Evolutionary conservation across 2,329 filamentous ascomycete genomes (phyloP).

Genomic region (Fusarium odoratissimum): DNA sequence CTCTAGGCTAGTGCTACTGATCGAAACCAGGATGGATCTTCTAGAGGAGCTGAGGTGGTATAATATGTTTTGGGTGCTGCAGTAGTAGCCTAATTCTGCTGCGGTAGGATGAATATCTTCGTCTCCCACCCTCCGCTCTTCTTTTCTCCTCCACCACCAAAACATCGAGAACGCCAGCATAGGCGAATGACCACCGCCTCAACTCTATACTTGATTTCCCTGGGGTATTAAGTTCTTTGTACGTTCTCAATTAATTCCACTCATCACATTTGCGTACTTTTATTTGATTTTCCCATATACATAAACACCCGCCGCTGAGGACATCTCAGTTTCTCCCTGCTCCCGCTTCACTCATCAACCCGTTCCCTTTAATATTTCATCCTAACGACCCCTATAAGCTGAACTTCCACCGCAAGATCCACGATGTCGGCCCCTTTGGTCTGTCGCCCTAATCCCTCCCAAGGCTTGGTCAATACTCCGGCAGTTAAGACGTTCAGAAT

Average conservation of each 20-base stretch:
- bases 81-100: background rate
- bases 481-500: background rate
- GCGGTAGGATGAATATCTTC: background rate
- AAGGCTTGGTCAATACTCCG: background rate
- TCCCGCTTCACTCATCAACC: background rate
- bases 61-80: background rate
- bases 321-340: background rate
- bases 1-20: background rate
- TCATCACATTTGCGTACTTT: background rate
- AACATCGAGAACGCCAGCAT: background rate
- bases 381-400: background rate
- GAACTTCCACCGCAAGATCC: too few relatives aligned
- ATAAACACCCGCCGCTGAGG: background rate
- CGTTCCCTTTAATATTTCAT: background rate
- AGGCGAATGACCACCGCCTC: background rate
- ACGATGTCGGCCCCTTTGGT: background rate
- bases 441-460: background rate
- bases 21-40: background rate
- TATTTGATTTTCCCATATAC: background rate
- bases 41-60: background rate
- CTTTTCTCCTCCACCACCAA: constrained; percentile 1
- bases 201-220: background rate
- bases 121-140: constrained; percentile 1
- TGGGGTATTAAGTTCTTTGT: too few relatives aligned
- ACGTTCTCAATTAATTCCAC: background rate